phyloP scores from a whole-genome alignment of 768 basidiomycete species.

The Boletus huronensis region DNA sequence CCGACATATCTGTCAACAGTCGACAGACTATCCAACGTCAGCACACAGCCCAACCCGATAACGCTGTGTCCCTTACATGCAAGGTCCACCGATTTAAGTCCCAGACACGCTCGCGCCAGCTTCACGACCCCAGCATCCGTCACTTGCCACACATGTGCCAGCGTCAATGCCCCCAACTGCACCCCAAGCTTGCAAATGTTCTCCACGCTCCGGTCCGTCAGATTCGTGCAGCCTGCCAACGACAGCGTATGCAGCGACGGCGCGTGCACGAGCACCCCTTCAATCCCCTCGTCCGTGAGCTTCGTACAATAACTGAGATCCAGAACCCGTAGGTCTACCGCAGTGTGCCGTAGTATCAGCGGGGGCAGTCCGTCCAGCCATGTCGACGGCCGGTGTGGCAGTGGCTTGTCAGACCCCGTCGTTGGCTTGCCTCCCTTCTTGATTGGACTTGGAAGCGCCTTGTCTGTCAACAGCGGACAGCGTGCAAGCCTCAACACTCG shows the following conservation, averaged over 20 bases:
- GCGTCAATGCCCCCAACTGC: slow-evolving; percentile 72
- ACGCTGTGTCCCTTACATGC: slow-evolving; percentile 58
- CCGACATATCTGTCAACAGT: slow-evolving; percentile 78
- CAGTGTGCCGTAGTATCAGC: slow-evolving; percentile 57
- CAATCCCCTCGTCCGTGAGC: slow-evolving; percentile 72
- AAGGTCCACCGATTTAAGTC: slow-evolving; percentile 79
- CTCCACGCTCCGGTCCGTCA: slow-evolving; percentile 71
- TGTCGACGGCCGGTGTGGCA: slow-evolving; percentile 53
- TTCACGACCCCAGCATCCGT: slow-evolving; percentile 73
- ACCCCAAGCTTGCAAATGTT: slow-evolving; percentile 69
- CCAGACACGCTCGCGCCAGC: slow-evolving; percentile 65
- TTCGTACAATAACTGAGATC: slow-evolving; percentile 71
- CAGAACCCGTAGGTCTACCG: slow-evolving; percentile 72
- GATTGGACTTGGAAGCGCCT: slow-evolving; percentile 60
- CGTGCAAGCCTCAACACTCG: slow-evolving; percentile 73
- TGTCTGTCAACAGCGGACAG: slow-evolving; percentile 75
- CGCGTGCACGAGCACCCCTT: slow-evolving; percentile 71
- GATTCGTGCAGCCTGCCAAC: slow-evolving; percentile 68
- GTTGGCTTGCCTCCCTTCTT: slow-evolving; percentile 33
- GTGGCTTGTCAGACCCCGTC: slow-evolving; percentile 42
- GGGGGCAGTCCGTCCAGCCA: slow-evolving; percentile 64
- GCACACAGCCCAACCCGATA: slow-evolving; percentile 4
- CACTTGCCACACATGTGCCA: slow-evolving; percentile 76
- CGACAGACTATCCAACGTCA: slow-evolving; percentile 61
- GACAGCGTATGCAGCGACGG: slow-evolving; percentile 73